These are phyloP conservation scores for Anthracocystis panici-leucophaei DNA, from an alignment of 1,284 basidiomycete species.

Conservation along the genomic window DNA sequence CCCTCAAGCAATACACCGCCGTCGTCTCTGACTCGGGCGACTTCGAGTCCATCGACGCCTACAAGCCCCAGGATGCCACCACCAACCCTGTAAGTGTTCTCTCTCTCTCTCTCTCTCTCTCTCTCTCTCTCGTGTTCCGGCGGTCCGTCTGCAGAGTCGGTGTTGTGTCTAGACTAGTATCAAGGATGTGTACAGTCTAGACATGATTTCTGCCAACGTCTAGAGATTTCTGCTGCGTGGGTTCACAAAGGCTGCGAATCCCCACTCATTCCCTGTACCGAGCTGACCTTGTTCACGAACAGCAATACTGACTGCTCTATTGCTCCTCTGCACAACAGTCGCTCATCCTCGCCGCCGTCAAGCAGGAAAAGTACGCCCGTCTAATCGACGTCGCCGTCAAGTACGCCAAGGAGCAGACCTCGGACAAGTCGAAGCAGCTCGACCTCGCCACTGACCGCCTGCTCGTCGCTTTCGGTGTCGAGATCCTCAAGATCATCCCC, in stretches of 20 bases:
- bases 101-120: background rate
- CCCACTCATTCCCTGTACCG: no score
- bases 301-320: constrained; percentile 9
- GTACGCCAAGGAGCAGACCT: constrained; percentile 82
- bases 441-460: constrained; percentile 87
- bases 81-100: constrained; percentile 66
- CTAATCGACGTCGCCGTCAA: constrained; percentile 86
- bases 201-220: no score
- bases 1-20: constrained; percentile 67
- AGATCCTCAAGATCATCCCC: constrained; percentile 94
- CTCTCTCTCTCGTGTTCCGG: background rate
- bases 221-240: no score
- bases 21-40: constrained; percentile 69
- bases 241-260: no score
- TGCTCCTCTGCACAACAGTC: constrained; percentile 49
- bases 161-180: background rate
- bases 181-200: no score
- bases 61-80: constrained; percentile 70
- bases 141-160: background rate
- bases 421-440: constrained; percentile 62
- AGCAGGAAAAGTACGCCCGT: constrained; percentile 85
- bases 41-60: constrained; percentile 67
- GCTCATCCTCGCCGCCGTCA: constrained; percentile 88
- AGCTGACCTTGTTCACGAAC: background rate
- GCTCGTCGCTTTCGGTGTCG: constrained; percentile 95